Percentiles rank a stretch among this genome's conserved stretches.
phyloP scores from a whole-genome alignment of 1,284 basidiomycete genomes.

The Marasmius fiardii region DNA sequence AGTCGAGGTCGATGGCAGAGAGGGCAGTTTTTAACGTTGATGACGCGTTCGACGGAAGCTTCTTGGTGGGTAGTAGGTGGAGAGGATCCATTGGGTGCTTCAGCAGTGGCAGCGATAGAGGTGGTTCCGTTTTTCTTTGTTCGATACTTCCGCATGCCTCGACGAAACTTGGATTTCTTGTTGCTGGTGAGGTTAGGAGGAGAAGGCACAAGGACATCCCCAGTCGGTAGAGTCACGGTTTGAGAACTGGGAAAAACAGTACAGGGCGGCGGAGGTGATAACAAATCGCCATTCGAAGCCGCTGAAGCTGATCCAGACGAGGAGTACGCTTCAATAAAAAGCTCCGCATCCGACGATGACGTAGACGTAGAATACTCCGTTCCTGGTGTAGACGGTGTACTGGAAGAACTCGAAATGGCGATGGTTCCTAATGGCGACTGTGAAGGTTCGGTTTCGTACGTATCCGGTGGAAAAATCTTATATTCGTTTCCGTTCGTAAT shows the following conservation, averaged over 20 bases:
- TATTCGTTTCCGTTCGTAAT: conserved; percentile 5
- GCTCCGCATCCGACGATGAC: conserved; percentile 16
- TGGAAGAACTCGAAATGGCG: background rate
- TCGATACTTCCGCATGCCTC: background rate
- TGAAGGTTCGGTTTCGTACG: conserved; percentile 15
- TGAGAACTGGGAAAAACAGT: conserved; percentile 18
- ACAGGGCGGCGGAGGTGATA: conserved; percentile 10
- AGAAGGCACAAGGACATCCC: background rate
- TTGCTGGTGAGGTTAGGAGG: background rate
- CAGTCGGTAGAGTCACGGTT: background rate
- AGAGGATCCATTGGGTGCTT: conserved; percentile 7
- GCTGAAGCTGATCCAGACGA: conserved; percentile 17
- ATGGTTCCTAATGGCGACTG: conserved; percentile 14
- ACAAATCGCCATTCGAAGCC: background rate
- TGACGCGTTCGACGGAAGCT: conserved; percentile 79
- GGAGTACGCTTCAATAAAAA: conserved; percentile 20
- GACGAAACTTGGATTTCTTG: conserved; percentile 2
- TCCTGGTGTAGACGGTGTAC: conserved; percentile 4
- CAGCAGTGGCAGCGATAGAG: conserved; percentile 15
- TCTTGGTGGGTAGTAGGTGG: conserved; percentile 21
- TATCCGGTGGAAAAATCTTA: conserved; percentile 13
- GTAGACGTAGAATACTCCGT: conserved; percentile 9
- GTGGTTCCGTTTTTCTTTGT: background rate
- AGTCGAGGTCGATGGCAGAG: conserved; percentile 88
- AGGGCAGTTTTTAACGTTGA: conserved; percentile 94